These are phyloP conservation scores for Sclerotinia nivalis DNA, from an alignment of 2,329 filamentous ascomycete species.

Conservation along the genomic window DNA sequence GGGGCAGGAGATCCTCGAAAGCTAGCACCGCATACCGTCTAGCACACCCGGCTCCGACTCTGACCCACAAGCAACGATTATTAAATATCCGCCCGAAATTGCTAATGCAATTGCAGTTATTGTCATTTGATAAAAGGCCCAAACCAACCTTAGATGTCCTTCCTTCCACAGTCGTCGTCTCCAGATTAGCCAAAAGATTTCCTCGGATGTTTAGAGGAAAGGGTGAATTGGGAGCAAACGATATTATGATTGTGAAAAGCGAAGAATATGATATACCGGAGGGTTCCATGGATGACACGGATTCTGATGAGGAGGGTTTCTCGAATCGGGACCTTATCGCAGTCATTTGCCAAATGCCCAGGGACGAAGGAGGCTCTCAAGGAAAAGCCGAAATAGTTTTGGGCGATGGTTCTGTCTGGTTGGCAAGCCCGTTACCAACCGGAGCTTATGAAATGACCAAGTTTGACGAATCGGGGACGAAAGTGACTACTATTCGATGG, in stretches of 20 bases:
- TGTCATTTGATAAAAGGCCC: conserved; percentile 61
- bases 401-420: conserved; percentile 62
- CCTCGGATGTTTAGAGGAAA: conserved; percentile 64
- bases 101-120: conserved; percentile 69
- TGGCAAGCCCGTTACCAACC: conserved; percentile 52
- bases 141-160: conserved; percentile 73
- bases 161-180: conserved; percentile 64
- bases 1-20: conserved; percentile 50
- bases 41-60: conserved; percentile 64
- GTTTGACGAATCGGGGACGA: conserved; percentile 54
- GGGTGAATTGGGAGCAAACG: conserved; percentile 64
- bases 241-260: conserved; percentile 70
- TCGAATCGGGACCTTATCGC: conserved; percentile 61
- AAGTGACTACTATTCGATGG: conserved; percentile 64
- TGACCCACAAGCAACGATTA: conserved; percentile 56
- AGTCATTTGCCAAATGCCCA: conserved; percentile 63
- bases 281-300: conserved; percentile 54
- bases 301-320: conserved; percentile 53
- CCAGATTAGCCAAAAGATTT: conserved; percentile 60
- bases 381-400: conserved; percentile 62
- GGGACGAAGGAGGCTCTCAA: conserved; percentile 49
- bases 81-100: conserved; percentile 67
- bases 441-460: conserved; percentile 67
- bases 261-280: conserved; percentile 58
- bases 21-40: conserved; percentile 65